These are phyloP conservation scores for Gastrolobium villosum DNA, from an alignment of 306 rosid genomes.

Conservation along the genomic window DNA sequence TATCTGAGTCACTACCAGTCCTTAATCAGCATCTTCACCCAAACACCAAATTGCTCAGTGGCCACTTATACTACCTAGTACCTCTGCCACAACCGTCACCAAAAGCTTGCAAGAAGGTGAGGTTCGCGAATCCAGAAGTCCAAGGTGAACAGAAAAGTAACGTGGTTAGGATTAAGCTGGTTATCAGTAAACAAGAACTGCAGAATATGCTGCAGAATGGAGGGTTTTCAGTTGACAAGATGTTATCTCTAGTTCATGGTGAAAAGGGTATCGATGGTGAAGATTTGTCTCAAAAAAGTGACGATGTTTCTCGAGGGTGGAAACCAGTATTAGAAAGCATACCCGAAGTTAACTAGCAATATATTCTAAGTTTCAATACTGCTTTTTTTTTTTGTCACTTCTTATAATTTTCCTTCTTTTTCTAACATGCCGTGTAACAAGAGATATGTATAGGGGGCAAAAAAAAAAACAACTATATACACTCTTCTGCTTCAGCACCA, in stretches of 20 bases:
- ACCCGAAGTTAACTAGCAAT: constrained; percentile 76
- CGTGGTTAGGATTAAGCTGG: constrained; percentile 79
- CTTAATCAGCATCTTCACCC: constrained; percentile 61
- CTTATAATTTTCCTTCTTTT: constrained; percentile 23
- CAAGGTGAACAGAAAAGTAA: constrained; percentile 56
- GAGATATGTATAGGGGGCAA: neutral
- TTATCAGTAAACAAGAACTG: constrained; percentile 75
- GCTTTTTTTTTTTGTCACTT: constrained; percentile 10
- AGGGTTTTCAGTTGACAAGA: constrained; percentile 63
- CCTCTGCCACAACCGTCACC: constrained; percentile 54
- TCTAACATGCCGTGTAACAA: constrained; percentile 27
- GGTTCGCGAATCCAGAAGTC: constrained; percentile 69
- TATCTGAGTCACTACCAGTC: constrained; percentile 64
- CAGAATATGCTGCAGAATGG: constrained; percentile 68
- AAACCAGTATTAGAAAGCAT: constrained; percentile 82
- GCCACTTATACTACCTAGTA: constrained; percentile 68
- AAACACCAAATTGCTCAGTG: constrained; percentile 59
- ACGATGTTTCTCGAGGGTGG: constrained; percentile 57
- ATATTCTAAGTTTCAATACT: neutral
- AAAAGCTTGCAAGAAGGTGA: constrained; percentile 65
- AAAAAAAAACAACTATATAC: neutral
- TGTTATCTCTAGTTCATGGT: constrained; percentile 57
- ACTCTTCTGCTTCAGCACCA: constrained; percentile 29
- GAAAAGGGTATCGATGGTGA: constrained; percentile 45
- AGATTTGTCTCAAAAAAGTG: constrained; percentile 35